phyloP scores from a whole-genome alignment of 176 grass and related monocot genomes.

The Coix lacrymajobi region DNA sequence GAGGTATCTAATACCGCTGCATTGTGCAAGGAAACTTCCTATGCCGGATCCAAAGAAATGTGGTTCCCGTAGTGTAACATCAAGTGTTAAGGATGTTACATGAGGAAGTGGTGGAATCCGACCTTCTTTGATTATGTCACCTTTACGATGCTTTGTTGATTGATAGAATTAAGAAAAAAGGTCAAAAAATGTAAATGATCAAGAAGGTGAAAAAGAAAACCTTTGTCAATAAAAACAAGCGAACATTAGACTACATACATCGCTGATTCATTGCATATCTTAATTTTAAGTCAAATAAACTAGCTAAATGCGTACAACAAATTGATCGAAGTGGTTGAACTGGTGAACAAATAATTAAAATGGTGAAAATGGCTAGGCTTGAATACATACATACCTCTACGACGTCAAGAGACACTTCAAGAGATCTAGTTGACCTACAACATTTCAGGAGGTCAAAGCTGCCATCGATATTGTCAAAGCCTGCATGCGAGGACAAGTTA shows the following conservation, averaged over 20 bases:
- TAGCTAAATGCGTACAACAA: background rate
- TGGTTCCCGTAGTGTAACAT: accelerated
- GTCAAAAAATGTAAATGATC: background rate
- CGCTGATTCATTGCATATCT: no score
- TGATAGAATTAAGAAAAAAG: background rate
- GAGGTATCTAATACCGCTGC: background rate
- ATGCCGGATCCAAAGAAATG: background rate
- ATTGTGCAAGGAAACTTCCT: background rate
- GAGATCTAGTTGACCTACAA: background rate
- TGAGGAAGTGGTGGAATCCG: background rate
- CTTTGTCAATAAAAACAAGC: no score
- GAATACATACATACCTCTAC: background rate
- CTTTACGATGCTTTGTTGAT: background rate
- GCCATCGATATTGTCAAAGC: no score
- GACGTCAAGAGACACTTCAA: background rate
- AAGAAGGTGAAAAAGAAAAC: background rate
- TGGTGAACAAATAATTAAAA: no score
- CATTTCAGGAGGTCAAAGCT: background rate
- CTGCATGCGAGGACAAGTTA: background rate
- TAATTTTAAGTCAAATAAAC: background rate
- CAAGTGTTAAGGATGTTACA: background rate
- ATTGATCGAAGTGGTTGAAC: no score
- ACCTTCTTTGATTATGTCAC: background rate
- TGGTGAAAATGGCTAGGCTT: no score
- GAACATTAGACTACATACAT: background rate